Evolutionary conservation across 1,284 basidiomycete genomes (phyloP).

Genomic region (Sanghuangporus weigelae): DNA sequence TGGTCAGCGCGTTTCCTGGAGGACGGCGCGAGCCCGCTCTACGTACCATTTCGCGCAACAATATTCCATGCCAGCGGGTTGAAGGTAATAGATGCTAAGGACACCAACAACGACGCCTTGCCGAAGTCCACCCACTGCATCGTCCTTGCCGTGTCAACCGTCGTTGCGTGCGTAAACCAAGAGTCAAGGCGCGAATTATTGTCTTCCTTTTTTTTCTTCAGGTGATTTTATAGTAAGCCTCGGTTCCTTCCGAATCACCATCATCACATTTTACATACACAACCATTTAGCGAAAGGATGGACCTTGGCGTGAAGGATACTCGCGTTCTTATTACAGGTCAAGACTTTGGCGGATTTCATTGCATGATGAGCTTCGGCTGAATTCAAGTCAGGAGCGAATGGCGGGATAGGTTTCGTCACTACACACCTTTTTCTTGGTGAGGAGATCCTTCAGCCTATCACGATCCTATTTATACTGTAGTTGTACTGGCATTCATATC

Average conservation of each 20-base stretch:
- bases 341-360: neutral
- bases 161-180: neutral
- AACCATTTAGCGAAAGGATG: constrained; percentile 20
- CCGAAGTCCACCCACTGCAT: constrained; percentile 47
- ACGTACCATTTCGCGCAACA: constrained; percentile 85
- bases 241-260: neutral
- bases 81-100: constrained; percentile 67
- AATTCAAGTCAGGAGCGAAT: constrained; percentile 47
- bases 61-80: constrained; percentile 97
- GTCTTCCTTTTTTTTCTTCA: neutral
- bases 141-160: neutral
- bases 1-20: neutral
- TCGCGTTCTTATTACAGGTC: constrained; percentile 34
- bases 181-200: neutral
- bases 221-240: neutral
- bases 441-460: constrained; percentile 14
- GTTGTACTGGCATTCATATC: neutral
- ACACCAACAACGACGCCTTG: constrained; percentile 62
- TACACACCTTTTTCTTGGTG: constrained; percentile 47
- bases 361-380: neutral
- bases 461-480: neutral
- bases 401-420: constrained; percentile 65
- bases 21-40: neutral
- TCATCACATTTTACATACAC: neutral
- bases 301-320: constrained; percentile 31